A percentile compares a stretch with the other conserved stretches of the same genome.
Evolutionary conservation across 2,329 filamentous ascomycete genomes (phyloP).

Genomic region (Fusarium transvaalense): DNA sequence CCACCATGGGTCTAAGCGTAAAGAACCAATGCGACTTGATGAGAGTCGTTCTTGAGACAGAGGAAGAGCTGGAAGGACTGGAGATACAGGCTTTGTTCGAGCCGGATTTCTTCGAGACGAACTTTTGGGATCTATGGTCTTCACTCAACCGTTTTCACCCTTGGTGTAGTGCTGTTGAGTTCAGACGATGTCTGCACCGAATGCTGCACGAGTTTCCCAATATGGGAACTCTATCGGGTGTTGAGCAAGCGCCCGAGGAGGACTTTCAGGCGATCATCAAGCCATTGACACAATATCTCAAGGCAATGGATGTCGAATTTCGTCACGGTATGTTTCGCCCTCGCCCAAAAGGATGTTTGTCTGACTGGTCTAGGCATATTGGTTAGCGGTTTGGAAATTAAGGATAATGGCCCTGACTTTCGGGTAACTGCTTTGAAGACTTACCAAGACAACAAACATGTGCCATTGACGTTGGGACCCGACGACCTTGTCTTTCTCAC

Average conservation of each 20-base stretch:
- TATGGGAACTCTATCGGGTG: constrained; percentile 44
- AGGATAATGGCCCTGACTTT: constrained; percentile 39
- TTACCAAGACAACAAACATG: constrained; percentile 35
- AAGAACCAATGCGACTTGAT: constrained; percentile 49
- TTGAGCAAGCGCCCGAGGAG: constrained; percentile 46
- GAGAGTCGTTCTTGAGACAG: constrained; percentile 47
- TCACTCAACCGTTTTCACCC: constrained; percentile 48
- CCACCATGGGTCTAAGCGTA: constrained; percentile 47
- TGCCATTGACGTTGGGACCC: constrained; percentile 19
- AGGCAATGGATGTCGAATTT: constrained; percentile 47
- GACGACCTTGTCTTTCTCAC: constrained; percentile 43
- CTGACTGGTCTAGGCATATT: constrained; percentile 42
- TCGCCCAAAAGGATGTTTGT: neutral
- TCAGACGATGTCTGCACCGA: constrained; percentile 44
- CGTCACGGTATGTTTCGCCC: constrained; percentile 37
- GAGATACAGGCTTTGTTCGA: constrained; percentile 47
- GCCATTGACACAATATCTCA: constrained; percentile 45
- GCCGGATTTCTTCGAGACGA: constrained; percentile 47
- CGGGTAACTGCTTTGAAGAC: constrained; percentile 41
- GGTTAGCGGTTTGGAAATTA: constrained; percentile 44
- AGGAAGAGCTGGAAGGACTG: constrained; percentile 44
- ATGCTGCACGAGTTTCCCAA: constrained; percentile 49
- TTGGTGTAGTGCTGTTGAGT: constrained; percentile 49
- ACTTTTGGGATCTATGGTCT: constrained; percentile 48
- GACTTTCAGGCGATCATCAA: constrained; percentile 48